A percentile compares a stretch with the other conserved stretches of the same genome.
phyloP scores from a whole-genome alignment of 2,329 filamentous ascomycete species.

The Paecilomyces formosus region DNA sequence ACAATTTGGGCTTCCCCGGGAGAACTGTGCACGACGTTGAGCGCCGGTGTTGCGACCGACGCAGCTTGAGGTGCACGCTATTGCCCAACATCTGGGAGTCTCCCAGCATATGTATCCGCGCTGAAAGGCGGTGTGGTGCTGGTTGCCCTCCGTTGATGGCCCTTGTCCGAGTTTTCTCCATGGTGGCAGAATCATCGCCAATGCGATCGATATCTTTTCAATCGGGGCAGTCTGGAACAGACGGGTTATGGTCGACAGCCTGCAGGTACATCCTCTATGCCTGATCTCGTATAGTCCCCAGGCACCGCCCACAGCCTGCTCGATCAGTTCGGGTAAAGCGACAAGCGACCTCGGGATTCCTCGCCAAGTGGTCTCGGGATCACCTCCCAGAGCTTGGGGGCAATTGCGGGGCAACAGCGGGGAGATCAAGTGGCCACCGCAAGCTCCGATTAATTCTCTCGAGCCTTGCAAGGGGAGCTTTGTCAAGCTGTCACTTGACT shows the following conservation, averaged over 20 bases:
- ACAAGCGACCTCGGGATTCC: background rate
- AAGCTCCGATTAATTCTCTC: conserved; percentile 3
- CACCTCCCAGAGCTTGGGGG: background rate
- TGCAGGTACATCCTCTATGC: background rate
- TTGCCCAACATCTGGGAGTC: background rate
- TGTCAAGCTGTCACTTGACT: background rate
- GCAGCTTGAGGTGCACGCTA: background rate
- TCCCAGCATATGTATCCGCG: background rate
- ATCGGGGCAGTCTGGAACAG: background rate
- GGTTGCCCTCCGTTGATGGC: background rate
- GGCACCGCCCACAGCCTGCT: background rate
- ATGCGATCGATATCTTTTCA: background rate
- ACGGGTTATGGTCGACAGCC: background rate
- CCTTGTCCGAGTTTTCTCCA: background rate
- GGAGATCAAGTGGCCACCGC: conserved; percentile 1
- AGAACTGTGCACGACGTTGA: background rate
- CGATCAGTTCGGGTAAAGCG: background rate
- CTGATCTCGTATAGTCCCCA: background rate
- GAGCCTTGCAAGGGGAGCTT: background rate
- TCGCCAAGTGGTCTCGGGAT: background rate
- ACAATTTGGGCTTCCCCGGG: background rate
- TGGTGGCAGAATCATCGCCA: background rate
- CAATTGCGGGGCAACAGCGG: conserved; percentile 4
- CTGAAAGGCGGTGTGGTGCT: background rate
- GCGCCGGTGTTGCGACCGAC: background rate